Conservation (phyloP, 257 asterid genomes). For the Forsythia viridissima region DNA sequence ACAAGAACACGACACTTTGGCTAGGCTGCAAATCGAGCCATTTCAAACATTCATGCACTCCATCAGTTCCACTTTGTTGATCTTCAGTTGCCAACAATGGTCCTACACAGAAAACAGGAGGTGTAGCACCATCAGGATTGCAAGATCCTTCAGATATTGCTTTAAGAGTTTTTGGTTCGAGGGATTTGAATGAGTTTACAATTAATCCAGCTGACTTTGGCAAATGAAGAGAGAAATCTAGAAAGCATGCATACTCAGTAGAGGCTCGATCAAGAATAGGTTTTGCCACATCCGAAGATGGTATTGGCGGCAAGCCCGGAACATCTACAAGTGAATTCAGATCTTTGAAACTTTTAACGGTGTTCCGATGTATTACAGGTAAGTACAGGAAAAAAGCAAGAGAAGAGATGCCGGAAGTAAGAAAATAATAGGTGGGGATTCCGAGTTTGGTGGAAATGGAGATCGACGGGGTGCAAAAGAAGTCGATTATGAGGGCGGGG, state of each 20-base stretch:
- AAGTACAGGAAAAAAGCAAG: constrained; percentile 35
- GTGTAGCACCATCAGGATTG: constrained; percentile 40
- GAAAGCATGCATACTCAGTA: constrained; percentile 28
- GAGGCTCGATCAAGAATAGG: constrained; percentile 37
- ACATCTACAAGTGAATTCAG: constrained; percentile 31
- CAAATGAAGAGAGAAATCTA: background rate
- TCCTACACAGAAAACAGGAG: constrained; percentile 63
- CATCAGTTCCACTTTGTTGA: background rate
- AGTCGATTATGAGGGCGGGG: constrained; percentile 56
- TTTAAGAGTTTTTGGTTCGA: constrained; percentile 36
- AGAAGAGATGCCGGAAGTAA: constrained; percentile 44
- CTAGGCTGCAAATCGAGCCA: constrained; percentile 65
- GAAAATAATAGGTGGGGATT: constrained; percentile 48
- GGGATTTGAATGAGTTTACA: constrained; percentile 48
- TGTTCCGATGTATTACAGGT: constrained; percentile 31
- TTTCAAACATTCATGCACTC: constrained; percentile 37
- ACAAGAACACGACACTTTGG: constrained; percentile 52
- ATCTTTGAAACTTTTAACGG: constrained; percentile 40
- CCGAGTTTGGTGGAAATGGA: constrained; percentile 32
- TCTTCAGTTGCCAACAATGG: constrained; percentile 40
- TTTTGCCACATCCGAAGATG: constrained; percentile 38
- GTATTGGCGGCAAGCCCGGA: constrained; percentile 53
- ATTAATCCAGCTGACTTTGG: constrained; percentile 40
- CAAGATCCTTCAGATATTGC: constrained; percentile 42
- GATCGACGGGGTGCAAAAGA: constrained; percentile 45